A percentile compares a stretch with the other conserved stretches of the same genome.
These are phyloP conservation scores for Prillingera fragicola DNA, from an alignment of 1,284 basidiomycete genomes.

Conservation along the genomic window DNA sequence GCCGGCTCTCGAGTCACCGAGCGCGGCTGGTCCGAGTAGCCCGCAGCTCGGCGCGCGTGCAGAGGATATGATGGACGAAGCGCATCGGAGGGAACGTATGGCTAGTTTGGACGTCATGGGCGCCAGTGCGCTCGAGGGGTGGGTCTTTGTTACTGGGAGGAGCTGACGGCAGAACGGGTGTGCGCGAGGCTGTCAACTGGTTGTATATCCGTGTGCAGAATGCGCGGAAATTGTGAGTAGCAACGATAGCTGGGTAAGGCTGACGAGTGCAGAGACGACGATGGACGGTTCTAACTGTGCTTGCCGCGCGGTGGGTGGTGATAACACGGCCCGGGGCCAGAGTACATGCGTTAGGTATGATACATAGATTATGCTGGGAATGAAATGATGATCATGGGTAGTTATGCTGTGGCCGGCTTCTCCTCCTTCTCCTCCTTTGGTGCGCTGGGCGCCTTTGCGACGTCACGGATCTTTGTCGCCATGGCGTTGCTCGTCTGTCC, in stretches of 20 bases:
- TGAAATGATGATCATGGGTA: no score
- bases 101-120: constrained; percentile 88
- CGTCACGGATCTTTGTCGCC: constrained; percentile 25
- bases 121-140: constrained; percentile 83
- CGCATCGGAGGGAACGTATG: constrained; percentile 53
- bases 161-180: constrained; percentile 62
- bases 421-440: neutral
- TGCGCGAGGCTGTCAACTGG: constrained; percentile 87
- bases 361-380: no score
- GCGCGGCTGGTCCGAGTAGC: no score
- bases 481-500: constrained; percentile 26
- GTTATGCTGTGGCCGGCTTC: neutral
- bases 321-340: no score
- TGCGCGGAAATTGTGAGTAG: constrained; percentile 58
- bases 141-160: constrained; percentile 32
- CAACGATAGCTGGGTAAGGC: neutral
- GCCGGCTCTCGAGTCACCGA: no score
- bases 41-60: constrained; percentile 1
- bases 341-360: no score
- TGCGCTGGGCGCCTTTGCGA: constrained; percentile 8
- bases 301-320: no score
- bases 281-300: neutral
- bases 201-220: constrained; percentile 87
- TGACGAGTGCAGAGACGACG: neutral
- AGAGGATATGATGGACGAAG: constrained; percentile 45